Evolutionary conservation across 192 early-diverging fungal species (phyloP).

Genomic region (Gigaspora rosea): DNA sequence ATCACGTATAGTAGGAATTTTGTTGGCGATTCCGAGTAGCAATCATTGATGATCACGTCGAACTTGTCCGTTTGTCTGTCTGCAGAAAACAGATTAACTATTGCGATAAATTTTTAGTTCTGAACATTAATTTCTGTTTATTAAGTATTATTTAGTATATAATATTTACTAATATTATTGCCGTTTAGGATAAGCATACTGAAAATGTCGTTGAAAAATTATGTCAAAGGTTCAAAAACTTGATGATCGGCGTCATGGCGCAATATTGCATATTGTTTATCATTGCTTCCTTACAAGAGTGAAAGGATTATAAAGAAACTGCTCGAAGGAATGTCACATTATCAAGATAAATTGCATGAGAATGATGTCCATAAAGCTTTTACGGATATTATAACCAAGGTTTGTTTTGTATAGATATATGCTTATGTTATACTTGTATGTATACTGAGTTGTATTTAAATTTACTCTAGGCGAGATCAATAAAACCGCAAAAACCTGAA

Average conservation of each 20-base stretch:
- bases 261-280: conserved; percentile 92
- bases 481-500: conserved; percentile 72
- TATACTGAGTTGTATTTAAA: neutral
- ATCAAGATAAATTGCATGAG: conserved; percentile 92
- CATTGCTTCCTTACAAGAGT: conserved; percentile 82
- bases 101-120: neutral
- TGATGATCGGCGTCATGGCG: conserved; percentile 78
- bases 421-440: neutral
- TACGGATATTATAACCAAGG: conserved; percentile 85
- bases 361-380: conserved; percentile 82
- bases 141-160: neutral
- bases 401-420: conserved; percentile 37
- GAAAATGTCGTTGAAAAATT: conserved; percentile 97
- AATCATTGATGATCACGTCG: too few relatives aligned
- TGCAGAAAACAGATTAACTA: too few relatives aligned
- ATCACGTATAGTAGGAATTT: too few relatives aligned
- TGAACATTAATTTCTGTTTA: neutral
- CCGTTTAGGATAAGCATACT: conserved; percentile 82
- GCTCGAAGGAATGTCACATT: conserved; percentile 79
- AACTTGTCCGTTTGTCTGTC: too few relatives aligned
- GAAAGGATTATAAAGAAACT: conserved; percentile 87
- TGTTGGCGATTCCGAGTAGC: too few relatives aligned
- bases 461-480: conserved; percentile 48
- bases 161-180: neutral
- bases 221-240: conserved; percentile 91